phyloP scores from a whole-genome alignment of 2,329 filamentous ascomycete species.

The Orbilia quercus region DNA sequence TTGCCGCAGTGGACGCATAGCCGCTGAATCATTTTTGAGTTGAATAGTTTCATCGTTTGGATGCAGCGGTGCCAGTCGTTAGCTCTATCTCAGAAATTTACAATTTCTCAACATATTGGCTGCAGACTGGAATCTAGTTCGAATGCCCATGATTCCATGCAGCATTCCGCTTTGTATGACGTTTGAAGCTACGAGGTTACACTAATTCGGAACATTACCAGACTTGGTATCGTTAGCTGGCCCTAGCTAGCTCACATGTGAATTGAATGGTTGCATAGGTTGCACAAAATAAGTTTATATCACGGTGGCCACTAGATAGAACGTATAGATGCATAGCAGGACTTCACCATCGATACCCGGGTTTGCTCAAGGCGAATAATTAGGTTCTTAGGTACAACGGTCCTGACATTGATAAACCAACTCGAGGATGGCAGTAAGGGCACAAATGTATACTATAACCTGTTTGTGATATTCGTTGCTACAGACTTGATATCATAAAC shows the following conservation, averaged over 20 bases:
- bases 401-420: too few species aligned
- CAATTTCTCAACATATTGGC: background rate
- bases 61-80: background rate
- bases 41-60: too few species aligned
- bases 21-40: too few species aligned
- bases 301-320: background rate
- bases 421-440: too few species aligned
- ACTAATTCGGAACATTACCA: slow-evolving; percentile 16
- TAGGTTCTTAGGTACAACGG: too few species aligned
- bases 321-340: background rate
- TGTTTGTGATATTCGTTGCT: too few species aligned
- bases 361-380: too few species aligned
- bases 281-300: slow-evolving; percentile 15
- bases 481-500: too few species aligned
- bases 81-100: slow-evolving; percentile 1
- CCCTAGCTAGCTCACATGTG: slow-evolving; percentile 4
- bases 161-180: slow-evolving; percentile 21
- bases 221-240: slow-evolving; percentile 8
- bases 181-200: slow-evolving; percentile 8
- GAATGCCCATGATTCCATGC: background rate
- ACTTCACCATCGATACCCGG: slow-evolving; percentile 11
- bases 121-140: background rate
- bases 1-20: too few species aligned
- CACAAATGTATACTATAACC: too few species aligned
- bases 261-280: background rate